Evolutionary conservation across 257 asterid species (phyloP).

Genomic region (Verbena officinalis): DNA sequence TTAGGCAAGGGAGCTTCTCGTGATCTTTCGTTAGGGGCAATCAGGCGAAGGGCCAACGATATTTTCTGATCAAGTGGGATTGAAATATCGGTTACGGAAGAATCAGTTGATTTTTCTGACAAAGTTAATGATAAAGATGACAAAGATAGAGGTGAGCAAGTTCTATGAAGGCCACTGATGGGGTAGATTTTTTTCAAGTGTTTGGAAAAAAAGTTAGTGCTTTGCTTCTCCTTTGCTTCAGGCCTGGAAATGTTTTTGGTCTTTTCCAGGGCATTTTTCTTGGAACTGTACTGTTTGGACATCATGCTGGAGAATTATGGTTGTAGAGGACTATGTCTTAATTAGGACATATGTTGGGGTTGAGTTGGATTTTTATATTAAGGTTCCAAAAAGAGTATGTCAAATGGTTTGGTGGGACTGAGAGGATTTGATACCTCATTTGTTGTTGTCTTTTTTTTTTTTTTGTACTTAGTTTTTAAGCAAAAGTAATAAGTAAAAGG

Average conservation of each 20-base stretch:
- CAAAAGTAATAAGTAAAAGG: constrained; percentile 43
- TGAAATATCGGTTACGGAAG: constrained; percentile 60
- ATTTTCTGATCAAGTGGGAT: constrained; percentile 60
- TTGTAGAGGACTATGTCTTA: neutral
- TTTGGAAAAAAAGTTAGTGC: constrained; percentile 48
- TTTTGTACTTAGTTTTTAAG: constrained; percentile 50
- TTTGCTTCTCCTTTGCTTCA: constrained; percentile 59
- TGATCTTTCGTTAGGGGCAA: constrained; percentile 34
- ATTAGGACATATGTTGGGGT: constrained; percentile 27
- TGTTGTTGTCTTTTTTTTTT: constrained; percentile 14
- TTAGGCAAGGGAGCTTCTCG: constrained; percentile 35
- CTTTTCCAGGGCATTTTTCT: constrained; percentile 46
- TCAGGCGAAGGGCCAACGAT: constrained; percentile 57
- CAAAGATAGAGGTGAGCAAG: constrained; percentile 64
- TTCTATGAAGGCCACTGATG: constrained; percentile 52
- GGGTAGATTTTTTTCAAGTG: constrained; percentile 75
- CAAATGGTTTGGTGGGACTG: constrained; percentile 53
- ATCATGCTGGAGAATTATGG: constrained; percentile 42
- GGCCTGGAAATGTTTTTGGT: constrained; percentile 34
- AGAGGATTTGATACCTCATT: constrained; percentile 49
- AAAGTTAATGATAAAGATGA: constrained; percentile 72
- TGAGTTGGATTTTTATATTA: constrained; percentile 27
- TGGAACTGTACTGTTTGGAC: constrained; percentile 47
- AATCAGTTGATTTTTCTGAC: constrained; percentile 76
- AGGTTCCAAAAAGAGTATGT: constrained; percentile 27